Evolutionary conservation across 208 protist genomes (phyloP).

Genomic region (Wallacemonas collosoma): DNA sequence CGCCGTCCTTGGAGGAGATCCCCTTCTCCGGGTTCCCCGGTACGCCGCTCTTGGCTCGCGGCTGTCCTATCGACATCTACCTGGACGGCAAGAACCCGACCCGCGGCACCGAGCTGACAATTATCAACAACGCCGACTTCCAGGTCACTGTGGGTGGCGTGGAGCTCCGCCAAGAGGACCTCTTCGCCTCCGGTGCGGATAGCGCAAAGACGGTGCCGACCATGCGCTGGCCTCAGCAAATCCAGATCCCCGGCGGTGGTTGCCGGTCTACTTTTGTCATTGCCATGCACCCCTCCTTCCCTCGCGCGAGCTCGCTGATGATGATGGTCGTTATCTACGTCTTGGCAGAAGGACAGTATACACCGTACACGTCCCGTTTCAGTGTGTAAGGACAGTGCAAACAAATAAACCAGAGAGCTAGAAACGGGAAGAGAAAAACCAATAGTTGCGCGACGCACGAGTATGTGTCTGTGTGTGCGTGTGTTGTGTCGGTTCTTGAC

Average conservation of each 20-base stretch:
- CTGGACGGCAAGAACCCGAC: conserved; percentile 82
- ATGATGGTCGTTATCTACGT: conserved; percentile 80
- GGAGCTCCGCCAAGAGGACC: conserved; percentile 85
- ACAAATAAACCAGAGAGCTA: not conserved
- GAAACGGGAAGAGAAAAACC: not conserved
- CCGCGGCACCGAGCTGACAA: conserved; percentile 80
- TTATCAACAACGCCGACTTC: conserved; percentile 79
- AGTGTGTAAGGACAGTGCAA: conserved; percentile 36
- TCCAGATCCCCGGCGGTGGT: conserved; percentile 59
- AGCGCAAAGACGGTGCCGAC: conserved; percentile 76
- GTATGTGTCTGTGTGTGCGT: no score
- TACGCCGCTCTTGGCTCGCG: conserved; percentile 64
- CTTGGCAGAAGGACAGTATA: conserved; percentile 60
- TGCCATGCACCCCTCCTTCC: conserved; percentile 82
- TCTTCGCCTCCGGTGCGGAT: conserved; percentile 71
- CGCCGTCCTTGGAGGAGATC: conserved; percentile 66
- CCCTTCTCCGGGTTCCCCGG: conserved; percentile 69
- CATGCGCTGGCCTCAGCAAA: conserved; percentile 84
- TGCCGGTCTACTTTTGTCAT: conserved; percentile 60
- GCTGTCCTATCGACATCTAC: conserved; percentile 86
- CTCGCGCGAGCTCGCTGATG: conserved; percentile 71
- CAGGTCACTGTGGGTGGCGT: conserved; percentile 77
- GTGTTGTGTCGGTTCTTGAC: no score
- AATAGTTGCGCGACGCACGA: not conserved
- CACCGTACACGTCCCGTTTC: conserved; percentile 63